Evolutionary conservation across 139 green algal species (phyloP).

Genomic region (Chlorella sp.): DNA sequence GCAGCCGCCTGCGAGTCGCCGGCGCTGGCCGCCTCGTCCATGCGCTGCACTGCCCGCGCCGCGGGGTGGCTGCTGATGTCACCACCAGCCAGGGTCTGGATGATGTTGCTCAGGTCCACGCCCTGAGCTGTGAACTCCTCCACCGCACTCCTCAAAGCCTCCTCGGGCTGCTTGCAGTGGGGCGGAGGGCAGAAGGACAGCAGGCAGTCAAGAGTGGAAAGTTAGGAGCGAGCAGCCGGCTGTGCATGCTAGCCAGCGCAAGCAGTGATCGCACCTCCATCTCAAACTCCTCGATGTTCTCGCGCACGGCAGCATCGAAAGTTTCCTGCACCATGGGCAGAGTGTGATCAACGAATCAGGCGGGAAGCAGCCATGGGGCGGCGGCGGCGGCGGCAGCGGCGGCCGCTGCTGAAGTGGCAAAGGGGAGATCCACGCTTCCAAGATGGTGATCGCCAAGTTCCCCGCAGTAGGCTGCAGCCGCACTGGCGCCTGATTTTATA

Average conservation of each 20-base stretch:
- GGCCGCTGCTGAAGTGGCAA: no score
- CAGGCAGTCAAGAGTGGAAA: no score
- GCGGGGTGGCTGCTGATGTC: conserved; percentile 40
- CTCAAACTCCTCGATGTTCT: conserved; percentile 87
- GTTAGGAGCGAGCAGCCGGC: not conserved
- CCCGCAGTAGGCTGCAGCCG: no score
- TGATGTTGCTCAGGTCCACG: conserved; percentile 75
- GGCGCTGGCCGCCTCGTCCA: not conserved
- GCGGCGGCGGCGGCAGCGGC: no score
- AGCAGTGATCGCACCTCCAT: conserved; percentile 71
- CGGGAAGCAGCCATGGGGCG: no score
- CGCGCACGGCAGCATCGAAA: conserved; percentile 81
- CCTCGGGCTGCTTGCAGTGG: conserved; percentile 57
- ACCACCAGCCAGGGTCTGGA: conserved; percentile 49
- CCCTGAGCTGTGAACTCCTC: conserved; percentile 80
- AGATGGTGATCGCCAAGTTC: no score
- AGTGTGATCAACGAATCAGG: no score
- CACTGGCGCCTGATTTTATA: no score
- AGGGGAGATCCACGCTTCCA: no score
- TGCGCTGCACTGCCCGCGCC: not conserved
- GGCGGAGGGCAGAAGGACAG: not conserved
- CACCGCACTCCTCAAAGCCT: conserved; percentile 71
- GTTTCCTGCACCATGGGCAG: conserved; percentile 54
- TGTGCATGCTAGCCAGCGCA: not conserved
- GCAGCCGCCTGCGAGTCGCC: not conserved